Conservation (phyloP, 2,329 filamentous ascomycete species). For the Fusarium dimerum region DNA sequence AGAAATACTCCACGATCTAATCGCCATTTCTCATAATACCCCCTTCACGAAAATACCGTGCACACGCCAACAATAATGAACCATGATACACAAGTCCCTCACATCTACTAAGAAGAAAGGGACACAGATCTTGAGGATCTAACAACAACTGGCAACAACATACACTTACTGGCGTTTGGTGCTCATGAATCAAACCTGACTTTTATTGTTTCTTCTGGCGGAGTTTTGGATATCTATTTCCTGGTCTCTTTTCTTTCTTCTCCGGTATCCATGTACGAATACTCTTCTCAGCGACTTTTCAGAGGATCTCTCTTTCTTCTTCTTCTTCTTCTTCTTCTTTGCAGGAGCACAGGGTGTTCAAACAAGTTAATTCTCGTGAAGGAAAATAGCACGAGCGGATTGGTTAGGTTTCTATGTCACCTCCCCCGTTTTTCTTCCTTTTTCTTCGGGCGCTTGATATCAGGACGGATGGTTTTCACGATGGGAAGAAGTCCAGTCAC, state of each 20-base stretch:
- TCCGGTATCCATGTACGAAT: conserved; percentile 35
- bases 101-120: not conserved
- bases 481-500: conserved; percentile 8
- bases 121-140: not conserved
- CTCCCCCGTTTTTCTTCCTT: conserved; percentile 14
- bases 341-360: conserved; percentile 15
- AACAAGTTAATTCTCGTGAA: conserved; percentile 8
- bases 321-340: conserved; percentile 6
- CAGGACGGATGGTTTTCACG: conserved; percentile 25
- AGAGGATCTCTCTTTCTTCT: conserved; percentile 4
- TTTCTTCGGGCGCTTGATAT: conserved; percentile 16
- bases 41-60: not conserved
- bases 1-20: conserved; percentile 50
- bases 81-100: not conserved
- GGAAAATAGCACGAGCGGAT: conserved; percentile 2
- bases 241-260: conserved; percentile 3
- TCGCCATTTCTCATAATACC: conserved; percentile 37
- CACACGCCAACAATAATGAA: not conserved
- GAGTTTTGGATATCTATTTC: conserved; percentile 6
- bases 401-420: conserved; percentile 6
- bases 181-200: conserved; percentile 27
- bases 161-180: not conserved
- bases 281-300: conserved; percentile 26
- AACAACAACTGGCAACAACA: not conserved
- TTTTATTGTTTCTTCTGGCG: conserved; percentile 11